Evolutionary conservation across 2,329 filamentous ascomycete genomes (phyloP), one percentile per base, ranked within the genome.

Genomic region (Keithomyces neogunnii): DNA sequence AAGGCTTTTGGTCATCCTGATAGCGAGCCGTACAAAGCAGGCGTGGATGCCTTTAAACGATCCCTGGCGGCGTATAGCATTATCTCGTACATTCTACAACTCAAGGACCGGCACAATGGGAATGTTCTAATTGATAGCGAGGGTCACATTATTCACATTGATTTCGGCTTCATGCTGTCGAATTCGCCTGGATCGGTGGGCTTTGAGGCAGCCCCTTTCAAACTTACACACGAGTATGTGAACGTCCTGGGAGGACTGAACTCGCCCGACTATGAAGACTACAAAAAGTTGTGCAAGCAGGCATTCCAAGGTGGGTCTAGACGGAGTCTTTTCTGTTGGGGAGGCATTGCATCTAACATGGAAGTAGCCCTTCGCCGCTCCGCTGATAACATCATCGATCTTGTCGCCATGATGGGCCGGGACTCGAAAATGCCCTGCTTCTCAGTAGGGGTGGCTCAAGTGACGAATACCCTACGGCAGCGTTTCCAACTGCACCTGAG

Each of bases 81-180:
- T 57, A 89, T 93, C 55, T 88, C 84, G 52, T 93, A 93, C 63
- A 74, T 93, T 47, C 73, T 93, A 50, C 88, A 93, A 67, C 80
- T 93, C 53, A 93, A 93, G 65, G 88, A 93, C 62, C 78, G 88
- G 10, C 88, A 93, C 66, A 93, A 93, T 63, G 88, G 88, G 50
- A 93, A 93, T 62, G 86, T 93, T 11, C 77, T 93, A 53, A 86
- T 93, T 60, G 88, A 92, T 66, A 89, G 87, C 61, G 85, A 89
- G 65, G 88, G 88, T 8, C 88, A 93, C 63, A 90, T 92, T 51
- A 84, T 93, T 54, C 88, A 93, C 64, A 93, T 93, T 55, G 88
- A 93, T 67, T 93, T 93, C 66, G 88, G 88, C 51, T 93, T 93
- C 66, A 92, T 93, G 86, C 74, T 93, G 35, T 91, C 86, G 45